Evolutionary conservation across 2,329 filamentous ascomycete genomes (phyloP).

Genomic region (Tolypocladium nubicola): DNA sequence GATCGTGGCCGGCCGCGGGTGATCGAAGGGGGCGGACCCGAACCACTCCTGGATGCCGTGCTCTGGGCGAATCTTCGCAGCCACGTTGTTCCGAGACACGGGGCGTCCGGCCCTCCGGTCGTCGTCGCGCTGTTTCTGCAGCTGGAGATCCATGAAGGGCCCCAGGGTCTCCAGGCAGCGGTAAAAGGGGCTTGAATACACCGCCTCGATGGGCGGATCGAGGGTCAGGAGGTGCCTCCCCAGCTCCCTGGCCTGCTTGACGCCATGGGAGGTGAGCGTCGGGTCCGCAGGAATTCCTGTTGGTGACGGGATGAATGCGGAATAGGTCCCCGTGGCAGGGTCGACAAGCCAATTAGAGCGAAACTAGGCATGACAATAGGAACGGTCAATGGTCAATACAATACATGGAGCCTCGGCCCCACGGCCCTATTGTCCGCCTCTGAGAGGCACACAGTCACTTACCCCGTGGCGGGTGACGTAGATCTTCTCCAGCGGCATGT

Average conservation of each 20-base stretch:
- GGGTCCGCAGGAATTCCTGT: constrained; percentile 85
- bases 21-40: constrained; percentile 73
- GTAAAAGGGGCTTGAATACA: constrained; percentile 84
- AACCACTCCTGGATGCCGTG: constrained; percentile 76
- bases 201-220: constrained; percentile 56
- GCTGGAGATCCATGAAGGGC: constrained; percentile 48
- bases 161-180: constrained; percentile 76
- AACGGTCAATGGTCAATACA: constrained; percentile 3
- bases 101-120: neutral
- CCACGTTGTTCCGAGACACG: neutral
- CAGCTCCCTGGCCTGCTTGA: constrained; percentile 72
- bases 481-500: constrained; percentile 59
- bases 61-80: constrained; percentile 40
- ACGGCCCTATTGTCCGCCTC: neutral
- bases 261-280: constrained; percentile 75
- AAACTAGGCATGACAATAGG: constrained; percentile 46
- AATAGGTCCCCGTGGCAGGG: constrained; percentile 68
- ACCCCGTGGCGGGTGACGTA: constrained; percentile 69
- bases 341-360: constrained; percentile 86
- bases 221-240: constrained; percentile 51
- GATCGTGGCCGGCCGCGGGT: constrained; percentile 65
- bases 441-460: constrained; percentile 24
- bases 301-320: constrained; percentile 61
- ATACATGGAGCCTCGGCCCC: neutral
- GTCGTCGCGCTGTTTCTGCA: neutral